Evolutionary conservation across 176 grass and related monocot species (phyloP).

Genomic region (Aegilops speltoides): DNA sequence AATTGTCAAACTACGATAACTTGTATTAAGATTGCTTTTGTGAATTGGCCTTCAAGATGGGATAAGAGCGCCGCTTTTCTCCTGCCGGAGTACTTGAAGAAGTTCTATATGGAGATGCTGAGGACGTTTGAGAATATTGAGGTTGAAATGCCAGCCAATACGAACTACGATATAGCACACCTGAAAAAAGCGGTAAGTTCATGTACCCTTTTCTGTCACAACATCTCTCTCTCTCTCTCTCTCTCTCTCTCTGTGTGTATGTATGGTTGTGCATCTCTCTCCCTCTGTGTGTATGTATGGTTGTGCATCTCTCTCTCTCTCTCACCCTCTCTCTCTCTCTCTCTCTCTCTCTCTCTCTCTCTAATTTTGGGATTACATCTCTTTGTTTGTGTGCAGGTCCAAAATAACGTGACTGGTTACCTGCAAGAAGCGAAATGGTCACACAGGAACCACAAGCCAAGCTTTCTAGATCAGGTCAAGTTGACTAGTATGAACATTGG

Average conservation of each 20-base stretch:
- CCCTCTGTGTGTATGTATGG: too few species aligned
- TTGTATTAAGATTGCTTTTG: background rate
- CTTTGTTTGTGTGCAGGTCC: conserved; percentile 14
- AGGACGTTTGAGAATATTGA: background rate
- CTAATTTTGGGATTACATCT: too few species aligned
- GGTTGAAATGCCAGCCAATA: background rate
- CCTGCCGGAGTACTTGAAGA: conserved; percentile 11
- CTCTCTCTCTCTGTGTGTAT: too few species aligned
- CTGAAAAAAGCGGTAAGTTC: background rate
- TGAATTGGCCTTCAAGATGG: background rate
- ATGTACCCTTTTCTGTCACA: too few species aligned
- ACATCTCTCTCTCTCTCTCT: too few species aligned
- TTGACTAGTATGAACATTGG: background rate
- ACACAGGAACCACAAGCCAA: background rate
- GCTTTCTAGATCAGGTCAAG: conserved; percentile 22
- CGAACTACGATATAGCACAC: background rate
- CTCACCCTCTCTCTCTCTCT: too few species aligned
- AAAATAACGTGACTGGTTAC: background rate
- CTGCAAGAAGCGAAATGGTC: conserved; percentile 45
- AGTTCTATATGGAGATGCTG: background rate
- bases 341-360: too few species aligned
- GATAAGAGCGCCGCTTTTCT: background rate
- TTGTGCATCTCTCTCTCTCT: too few species aligned
- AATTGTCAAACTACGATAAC: background rate
- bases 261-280: too few species aligned